phyloP scores from a whole-genome alignment of 2,329 filamentous ascomycete genomes.

The Epichloe aotearoae region DNA sequence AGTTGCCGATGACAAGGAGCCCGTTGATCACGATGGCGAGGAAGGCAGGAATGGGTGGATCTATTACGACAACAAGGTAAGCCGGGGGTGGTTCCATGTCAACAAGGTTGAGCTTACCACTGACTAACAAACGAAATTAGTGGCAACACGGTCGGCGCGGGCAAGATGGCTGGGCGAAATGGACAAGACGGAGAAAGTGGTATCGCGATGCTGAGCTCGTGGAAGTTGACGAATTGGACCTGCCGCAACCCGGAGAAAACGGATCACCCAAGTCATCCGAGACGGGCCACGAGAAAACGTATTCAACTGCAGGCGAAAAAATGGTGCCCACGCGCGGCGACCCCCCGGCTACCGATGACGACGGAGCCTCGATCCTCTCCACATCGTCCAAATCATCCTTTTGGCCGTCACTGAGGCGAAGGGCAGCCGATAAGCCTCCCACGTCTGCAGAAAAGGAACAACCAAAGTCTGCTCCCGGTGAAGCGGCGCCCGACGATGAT shows the following conservation, averaged over 20 bases:
- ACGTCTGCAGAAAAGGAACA: slow-evolving; percentile 20
- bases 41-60: slow-evolving; percentile 74
- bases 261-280: slow-evolving; percentile 10
- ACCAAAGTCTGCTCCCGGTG: slow-evolving; percentile 30
- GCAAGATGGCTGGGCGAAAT: slow-evolving; percentile 83
- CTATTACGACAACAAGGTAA: slow-evolving; percentile 93
- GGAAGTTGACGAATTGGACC: slow-evolving; percentile 40
- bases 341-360: slow-evolving; percentile 16
- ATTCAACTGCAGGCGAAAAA: slow-evolving; percentile 23
- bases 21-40: slow-evolving; percentile 39
- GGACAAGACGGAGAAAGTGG: slow-evolving; percentile 90
- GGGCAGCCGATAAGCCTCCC: slow-evolving; percentile 23
- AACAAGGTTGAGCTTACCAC: neutral
- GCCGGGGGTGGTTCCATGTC: slow-evolving; percentile 5
- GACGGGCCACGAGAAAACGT: slow-evolving; percentile 14
- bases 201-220: slow-evolving; percentile 92
- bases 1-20: slow-evolving; percentile 35
- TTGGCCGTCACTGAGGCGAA: slow-evolving; percentile 26
- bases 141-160: slow-evolving; percentile 83
- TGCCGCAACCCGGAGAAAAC: slow-evolving; percentile 26
- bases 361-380: slow-evolving; percentile 32
- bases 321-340: slow-evolving; percentile 19
- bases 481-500: slow-evolving; percentile 29
- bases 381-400: slow-evolving; percentile 35
- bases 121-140: slow-evolving; percentile 27